Evolutionary conservation across 768 basidiomycete species (phyloP), one percentile per base, ranked within the genome.

Genomic region (Boletus pseudo-olivaceus): DNA sequence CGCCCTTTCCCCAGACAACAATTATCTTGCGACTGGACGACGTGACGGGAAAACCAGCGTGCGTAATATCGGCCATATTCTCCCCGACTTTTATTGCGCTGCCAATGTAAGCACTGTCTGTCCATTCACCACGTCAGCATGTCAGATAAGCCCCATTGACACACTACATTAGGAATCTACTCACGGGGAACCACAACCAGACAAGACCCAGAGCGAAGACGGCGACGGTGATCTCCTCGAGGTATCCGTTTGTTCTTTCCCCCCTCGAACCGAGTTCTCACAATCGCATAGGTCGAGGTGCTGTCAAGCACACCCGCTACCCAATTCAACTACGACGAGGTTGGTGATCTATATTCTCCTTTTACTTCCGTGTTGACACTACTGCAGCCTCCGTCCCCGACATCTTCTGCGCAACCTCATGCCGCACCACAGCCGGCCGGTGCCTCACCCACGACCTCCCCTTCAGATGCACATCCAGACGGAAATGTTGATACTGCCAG

Each of bases 401-500:
- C n/a, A 12, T 30, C 43, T 7, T 39, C 39, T 20, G 19, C 19
- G 5, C 19, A 12, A 19, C 11, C 11, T n/a, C 5, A 19, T 5
- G 38, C n/a, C n/a, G n/a, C n/a, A n/a, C n/a, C n/a, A n/a, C n/a
- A n/a, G n/a, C n/a, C n/a, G n/a, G n/a, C n/a, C n/a, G n/a, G n/a
- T n/a, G n/a, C 29, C 8, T 5, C 5, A 39, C 10, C 19, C 2
- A 3, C 6, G 19, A 1, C 11, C 10, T 11, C 23, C 14, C 4
- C 15, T 17, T 5, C 6, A 11, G 11, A n/a, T 0, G 6, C 23
- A 12, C 5, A 5, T 29, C 17, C n/a, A 12, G 27, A 44, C 0
- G 4, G n/a, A 6, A 19, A 12, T n/a, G 0, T 2, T 1, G 5
- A n/a, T 29, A 15, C 5, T 15, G 5, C 1, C 8, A 23, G 14